Percentiles rank a stretch among this genome's conserved stretches.
Conservation (phyloP, 352 stramenopile species). For the Achlya hypogyna region DNA sequence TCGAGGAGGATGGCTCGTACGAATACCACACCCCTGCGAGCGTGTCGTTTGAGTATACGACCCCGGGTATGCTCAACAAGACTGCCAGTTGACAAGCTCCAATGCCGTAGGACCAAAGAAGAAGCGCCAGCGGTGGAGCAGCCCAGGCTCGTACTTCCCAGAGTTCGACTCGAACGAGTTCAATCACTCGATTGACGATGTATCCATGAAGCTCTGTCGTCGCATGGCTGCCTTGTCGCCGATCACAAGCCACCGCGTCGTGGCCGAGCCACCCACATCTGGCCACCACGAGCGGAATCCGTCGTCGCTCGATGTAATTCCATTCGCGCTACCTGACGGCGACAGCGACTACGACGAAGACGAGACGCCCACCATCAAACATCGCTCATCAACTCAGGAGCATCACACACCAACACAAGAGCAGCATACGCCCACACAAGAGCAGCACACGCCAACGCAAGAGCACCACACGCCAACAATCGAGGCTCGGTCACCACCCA, state of each 20-base stretch:
- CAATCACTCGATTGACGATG: conserved; percentile 19
- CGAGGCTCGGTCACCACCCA: no score
- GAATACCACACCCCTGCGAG: conserved; percentile 19
- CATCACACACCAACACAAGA: no score
- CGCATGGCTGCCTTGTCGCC: conserved; percentile 53
- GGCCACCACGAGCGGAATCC: neutral
- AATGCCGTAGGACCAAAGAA: neutral
- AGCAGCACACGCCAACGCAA: neutral
- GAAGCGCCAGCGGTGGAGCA: conserved; percentile 12
- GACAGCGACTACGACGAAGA: neutral
- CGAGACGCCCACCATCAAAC: no score
- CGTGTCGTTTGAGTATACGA: conserved; percentile 63
- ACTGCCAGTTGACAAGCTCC: neutral
- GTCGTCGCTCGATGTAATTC: no score
- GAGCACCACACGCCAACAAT: no score
- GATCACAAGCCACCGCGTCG: conserved; percentile 24
- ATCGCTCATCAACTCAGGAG: no score
- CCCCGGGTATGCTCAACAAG: conserved; percentile 21
- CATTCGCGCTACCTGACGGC: neutral
- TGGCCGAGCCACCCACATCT: conserved; percentile 9
- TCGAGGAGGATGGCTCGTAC: conserved; percentile 1
- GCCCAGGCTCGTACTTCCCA: conserved; percentile 31
- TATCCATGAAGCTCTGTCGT: conserved; percentile 42
- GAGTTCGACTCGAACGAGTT: conserved; percentile 55
- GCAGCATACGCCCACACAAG: neutral